Conservation (phyloP, 331 rosid species). For the Phaseolus coccineus region DNA sequence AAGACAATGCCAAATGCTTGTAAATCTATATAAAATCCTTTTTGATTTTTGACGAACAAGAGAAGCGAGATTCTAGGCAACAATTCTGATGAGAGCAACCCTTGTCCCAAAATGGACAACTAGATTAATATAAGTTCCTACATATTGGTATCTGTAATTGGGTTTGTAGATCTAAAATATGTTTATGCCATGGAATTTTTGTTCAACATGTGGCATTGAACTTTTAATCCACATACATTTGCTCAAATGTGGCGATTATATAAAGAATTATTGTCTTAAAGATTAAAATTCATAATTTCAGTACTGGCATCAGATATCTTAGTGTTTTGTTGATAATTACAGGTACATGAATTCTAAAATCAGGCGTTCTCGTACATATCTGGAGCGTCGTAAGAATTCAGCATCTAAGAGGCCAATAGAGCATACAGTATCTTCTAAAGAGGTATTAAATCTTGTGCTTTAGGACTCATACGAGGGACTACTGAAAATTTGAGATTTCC, state of each 20-base stretch:
- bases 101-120: background rate
- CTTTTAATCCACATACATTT: background rate
- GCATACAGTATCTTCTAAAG: constrained; percentile 51
- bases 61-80: background rate
- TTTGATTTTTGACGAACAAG: background rate
- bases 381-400: constrained; percentile 51
- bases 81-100: background rate
- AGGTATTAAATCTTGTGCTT: constrained; percentile 45
- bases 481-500: background rate
- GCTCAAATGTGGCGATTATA: background rate
- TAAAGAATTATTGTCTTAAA: background rate
- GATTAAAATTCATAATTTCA: constrained; percentile 5
- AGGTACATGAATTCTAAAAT: constrained; percentile 68
- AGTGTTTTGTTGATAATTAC: constrained; percentile 19
- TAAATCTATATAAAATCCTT: background rate
- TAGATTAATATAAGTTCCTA: background rate
- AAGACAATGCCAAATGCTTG: constrained; percentile 7
- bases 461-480: background rate
- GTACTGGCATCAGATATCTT: background rate
- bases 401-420: constrained; percentile 49
- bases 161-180: constrained; percentile 16
- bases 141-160: constrained; percentile 17
- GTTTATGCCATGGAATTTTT: background rate
- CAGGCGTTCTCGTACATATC: constrained; percentile 62
- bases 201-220: constrained; percentile 25